Percentiles rank a stretch among this genome's conserved stretches.
phyloP scores from a whole-genome alignment of 768 basidiomycete species.

The Serendipita sp. region DNA sequence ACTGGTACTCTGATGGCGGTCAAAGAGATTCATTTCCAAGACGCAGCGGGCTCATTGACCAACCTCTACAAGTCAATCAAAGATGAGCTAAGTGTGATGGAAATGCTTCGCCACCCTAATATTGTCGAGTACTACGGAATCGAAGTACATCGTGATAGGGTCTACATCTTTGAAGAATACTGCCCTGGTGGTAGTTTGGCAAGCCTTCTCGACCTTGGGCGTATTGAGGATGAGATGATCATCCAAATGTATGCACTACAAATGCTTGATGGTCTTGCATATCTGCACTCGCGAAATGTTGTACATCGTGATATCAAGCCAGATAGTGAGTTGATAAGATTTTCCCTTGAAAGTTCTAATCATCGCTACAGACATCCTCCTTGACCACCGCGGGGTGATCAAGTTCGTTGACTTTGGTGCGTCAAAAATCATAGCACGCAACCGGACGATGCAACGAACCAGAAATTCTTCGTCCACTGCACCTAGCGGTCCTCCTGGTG shows the following conservation, averaged over 20 bases:
- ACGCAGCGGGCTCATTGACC: slow-evolving; percentile 62
- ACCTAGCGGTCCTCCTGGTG: slow-evolving; percentile 5
- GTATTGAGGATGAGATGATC: slow-evolving; percentile 93
- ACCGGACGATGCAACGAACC: slow-evolving; percentile 61
- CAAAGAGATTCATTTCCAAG: slow-evolving; percentile 96
- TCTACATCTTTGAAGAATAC: slow-evolving; percentile 98
- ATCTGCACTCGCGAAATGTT: slow-evolving; percentile 83
- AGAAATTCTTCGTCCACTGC: slow-evolving; percentile 35
- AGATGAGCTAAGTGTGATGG: slow-evolving; percentile 95
- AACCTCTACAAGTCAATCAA: slow-evolving; percentile 83
- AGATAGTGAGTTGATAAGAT: slow-evolving; percentile 55
- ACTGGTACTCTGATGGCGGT: slow-evolving; percentile 95
- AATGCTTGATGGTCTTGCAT: slow-evolving; percentile 86
- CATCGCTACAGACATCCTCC: slow-evolving; percentile 59
- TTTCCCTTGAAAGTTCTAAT: not conserved
- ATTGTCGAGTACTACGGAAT: slow-evolving; percentile 98
- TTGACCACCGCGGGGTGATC: slow-evolving; percentile 79
- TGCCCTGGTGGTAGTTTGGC: slow-evolving; percentile 93
- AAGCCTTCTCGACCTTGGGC: slow-evolving; percentile 73
- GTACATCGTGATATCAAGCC: slow-evolving; percentile 97
- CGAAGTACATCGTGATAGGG: slow-evolving; percentile 95
- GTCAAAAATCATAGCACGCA: slow-evolving; percentile 86
- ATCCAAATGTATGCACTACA: slow-evolving; percentile 93
- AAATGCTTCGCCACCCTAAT: slow-evolving; percentile 92
- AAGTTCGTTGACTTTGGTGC: slow-evolving; percentile 98